phyloP scores from a whole-genome alignment of 176 grass and related monocot species.

The Miscanthus lutarioriparius region DNA sequence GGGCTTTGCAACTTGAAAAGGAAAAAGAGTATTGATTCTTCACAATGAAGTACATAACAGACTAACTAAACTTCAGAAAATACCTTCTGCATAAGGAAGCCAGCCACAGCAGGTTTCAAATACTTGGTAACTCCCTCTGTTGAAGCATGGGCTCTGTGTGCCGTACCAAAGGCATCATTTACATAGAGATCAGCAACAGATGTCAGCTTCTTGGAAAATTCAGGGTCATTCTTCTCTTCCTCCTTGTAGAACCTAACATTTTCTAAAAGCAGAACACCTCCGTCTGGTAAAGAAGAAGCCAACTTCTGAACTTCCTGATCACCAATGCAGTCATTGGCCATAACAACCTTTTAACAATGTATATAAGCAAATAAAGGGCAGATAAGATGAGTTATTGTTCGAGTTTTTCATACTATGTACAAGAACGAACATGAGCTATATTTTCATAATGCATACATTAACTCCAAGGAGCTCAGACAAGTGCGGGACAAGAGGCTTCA shows the following conservation, averaged over 20 bases:
- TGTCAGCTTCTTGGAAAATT: conserved; percentile 62
- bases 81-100: no score
- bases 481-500: conserved; percentile 66
- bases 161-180: conserved; percentile 74
- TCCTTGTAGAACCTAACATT: conserved; percentile 76
- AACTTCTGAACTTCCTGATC: conserved; percentile 45
- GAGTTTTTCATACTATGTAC: not conserved
- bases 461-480: conserved; percentile 55
- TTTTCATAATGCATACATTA: conserved; percentile 37
- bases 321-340: conserved; percentile 63
- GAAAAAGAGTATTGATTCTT: no score
- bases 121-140: no score
- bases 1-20: no score
- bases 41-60: no score
- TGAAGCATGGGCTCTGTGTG: conserved; percentile 82
- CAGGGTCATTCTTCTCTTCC: conserved; percentile 37
- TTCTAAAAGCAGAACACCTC: conserved; percentile 78
- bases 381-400: not conserved
- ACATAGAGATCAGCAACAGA: conserved; percentile 74
- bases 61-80: no score
- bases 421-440: not conserved
- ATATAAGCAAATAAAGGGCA: not conserved
- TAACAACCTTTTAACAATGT: conserved; percentile 42
- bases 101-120: no score
- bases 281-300: conserved; percentile 57